Evolutionary conservation across 2,329 filamentous ascomycete species (phyloP), one percentile per base, ranked within the genome.

Genomic region (Neonectria magnoliae): DNA sequence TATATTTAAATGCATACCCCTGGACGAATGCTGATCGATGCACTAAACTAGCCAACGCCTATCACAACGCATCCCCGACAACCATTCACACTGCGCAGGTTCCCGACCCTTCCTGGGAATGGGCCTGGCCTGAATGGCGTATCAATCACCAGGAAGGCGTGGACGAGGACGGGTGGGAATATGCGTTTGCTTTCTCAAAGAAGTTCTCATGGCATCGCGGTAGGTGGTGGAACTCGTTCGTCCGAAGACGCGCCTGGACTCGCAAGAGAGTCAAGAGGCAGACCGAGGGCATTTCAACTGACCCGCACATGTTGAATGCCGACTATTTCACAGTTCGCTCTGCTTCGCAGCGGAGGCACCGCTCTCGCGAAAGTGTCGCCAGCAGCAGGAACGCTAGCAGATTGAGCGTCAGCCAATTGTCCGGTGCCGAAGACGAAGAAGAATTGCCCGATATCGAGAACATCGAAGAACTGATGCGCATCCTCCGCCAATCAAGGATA

Each of bases 101-200:
- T 1, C 96, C 96, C 0, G 96, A 99, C 76, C 96, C 96, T 6
- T 93, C 91, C 67, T 99, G 96, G 96, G 90, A 93, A 76, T 99
- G 96, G 96, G 89, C 81, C 2, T 91, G 88, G 88, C 83, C 87
- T 2, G 87, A 88, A 56, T 91, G 89, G 89, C 83, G 81, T 29
- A 74, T 91, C 70, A 85, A 88, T 64, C 82, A 93, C 86, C 93
- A 95, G 82, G 87, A 91, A 2, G 91, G 91, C 64, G 72, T 79
- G 41, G 96, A 98, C 74, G 91, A 95, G 67, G 92, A 95, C 67
- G 96, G 96, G 4, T 99, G 96, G 96, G 91, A 97, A 76, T 99
- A 99, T 79, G 96, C 93, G 16, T 94, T 98, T 76, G 91, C 92
- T 69, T 99, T 98, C 76, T 83, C 84, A 68, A 88, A 86, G 65